Evolutionary conservation across 179 eudicot genomes (phyloP).

Genomic region (Corrigiola litoralis): DNA sequence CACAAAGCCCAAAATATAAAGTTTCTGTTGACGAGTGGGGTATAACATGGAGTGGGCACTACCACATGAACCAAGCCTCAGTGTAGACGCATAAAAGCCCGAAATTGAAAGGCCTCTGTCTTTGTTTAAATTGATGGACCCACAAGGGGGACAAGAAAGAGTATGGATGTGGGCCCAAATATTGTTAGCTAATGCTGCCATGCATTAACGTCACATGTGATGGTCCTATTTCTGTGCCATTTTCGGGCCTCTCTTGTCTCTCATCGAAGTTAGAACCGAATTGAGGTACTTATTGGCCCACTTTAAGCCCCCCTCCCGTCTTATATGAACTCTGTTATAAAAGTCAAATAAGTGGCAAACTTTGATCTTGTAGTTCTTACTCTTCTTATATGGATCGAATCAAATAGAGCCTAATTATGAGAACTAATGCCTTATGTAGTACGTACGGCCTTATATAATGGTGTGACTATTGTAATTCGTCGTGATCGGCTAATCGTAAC

Average conservation of each 20-base stretch:
- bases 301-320: constrained; percentile 7
- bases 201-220: constrained; percentile 27
- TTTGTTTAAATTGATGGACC: neutral
- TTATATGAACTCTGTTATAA: neutral
- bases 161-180: constrained; percentile 14
- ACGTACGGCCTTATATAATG: too few species aligned
- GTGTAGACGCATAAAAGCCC: neutral
- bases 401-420: too few species aligned
- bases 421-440: too few species aligned
- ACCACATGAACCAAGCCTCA: constrained; percentile 19
- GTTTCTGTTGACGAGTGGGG: constrained; percentile 2
- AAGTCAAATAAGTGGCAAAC: constrained; percentile 6
- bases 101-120: constrained; percentile 9
- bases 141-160: neutral
- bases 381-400: too few species aligned
- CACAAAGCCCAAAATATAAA: constrained; percentile 6
- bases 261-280: constrained; percentile 12
- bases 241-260: constrained; percentile 30
- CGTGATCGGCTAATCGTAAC: too few species aligned
- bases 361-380: neutral
- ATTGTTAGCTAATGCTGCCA: constrained; percentile 3
- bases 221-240: constrained; percentile 15
- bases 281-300: constrained; percentile 4
- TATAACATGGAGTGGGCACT: constrained; percentile 12
- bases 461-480: too few species aligned